Evolutionary conservation across 768 basidiomycete species (phyloP).

Genomic region (Porpolomopsis calyptriformis): DNA sequence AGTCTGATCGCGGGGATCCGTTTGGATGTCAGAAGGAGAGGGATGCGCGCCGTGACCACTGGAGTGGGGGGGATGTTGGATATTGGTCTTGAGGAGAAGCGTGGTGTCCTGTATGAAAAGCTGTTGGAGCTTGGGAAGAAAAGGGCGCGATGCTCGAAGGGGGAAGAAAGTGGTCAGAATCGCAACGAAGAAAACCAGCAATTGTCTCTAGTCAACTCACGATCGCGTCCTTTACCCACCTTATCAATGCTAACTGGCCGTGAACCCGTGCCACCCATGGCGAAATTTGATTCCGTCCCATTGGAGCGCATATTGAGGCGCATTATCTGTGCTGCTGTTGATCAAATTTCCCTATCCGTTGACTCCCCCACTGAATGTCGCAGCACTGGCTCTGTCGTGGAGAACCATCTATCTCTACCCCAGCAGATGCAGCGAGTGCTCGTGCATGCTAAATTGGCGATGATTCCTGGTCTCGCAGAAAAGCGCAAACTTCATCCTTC

Average conservation of each 20-base stretch:
- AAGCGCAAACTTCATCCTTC: neutral
- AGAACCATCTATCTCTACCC: neutral
- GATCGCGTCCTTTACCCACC: slow-evolving; percentile 1
- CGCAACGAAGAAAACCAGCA: neutral
- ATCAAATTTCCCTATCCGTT: neutral
- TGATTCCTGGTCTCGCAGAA: slow-evolving; percentile 1
- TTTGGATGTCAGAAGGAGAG: slow-evolving; percentile 12
- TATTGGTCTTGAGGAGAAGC: neutral
- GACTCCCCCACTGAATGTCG: neutral
- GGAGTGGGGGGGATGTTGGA: neutral
- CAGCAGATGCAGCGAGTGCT: neutral
- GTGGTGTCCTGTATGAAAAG: neutral
- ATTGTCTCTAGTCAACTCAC: neutral
- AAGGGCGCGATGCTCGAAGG: neutral
- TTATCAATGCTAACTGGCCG: neutral
- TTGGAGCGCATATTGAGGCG: slow-evolving; percentile 2
- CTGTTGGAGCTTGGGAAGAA: neutral
- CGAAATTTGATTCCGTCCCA: neutral
- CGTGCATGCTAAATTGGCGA: slow-evolving; percentile 1
- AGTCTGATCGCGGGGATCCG: slow-evolving; percentile 24
- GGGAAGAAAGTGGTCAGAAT: neutral
- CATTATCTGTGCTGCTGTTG: neutral
- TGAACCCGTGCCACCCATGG: neutral
- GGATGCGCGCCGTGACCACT: neutral
- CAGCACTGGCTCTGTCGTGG: neutral